Conservation (phyloP, 108 stramenopile genomes). For the Cyclotella atomus region DNA sequence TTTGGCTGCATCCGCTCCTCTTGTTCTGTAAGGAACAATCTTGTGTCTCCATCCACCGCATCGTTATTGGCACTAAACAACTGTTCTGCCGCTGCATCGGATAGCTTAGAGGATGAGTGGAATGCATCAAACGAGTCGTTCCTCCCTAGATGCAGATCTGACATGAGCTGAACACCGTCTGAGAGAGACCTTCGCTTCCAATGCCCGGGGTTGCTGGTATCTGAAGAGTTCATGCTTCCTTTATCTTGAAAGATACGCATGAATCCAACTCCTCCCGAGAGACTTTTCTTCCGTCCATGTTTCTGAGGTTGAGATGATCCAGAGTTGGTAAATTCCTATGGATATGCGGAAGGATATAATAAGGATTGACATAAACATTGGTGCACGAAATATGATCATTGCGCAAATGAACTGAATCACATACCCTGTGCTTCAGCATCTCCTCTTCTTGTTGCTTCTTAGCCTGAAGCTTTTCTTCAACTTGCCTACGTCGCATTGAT, state of each 20-base stretch:
- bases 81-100: slow-evolving; percentile 28
- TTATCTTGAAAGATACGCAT: slow-evolving; percentile 9
- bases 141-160: neutral
- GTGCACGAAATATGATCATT: too few species aligned
- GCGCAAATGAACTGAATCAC: too few species aligned
- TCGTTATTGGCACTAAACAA: neutral
- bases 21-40: too few species aligned
- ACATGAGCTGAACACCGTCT: slow-evolving; percentile 44
- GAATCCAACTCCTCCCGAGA: slow-evolving; percentile 12
- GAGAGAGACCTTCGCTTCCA: slow-evolving; percentile 35
- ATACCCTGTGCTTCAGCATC: too few species aligned
- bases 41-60: too few species aligned
- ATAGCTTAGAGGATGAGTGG: slow-evolving; percentile 5
- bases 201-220: neutral
- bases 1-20: too few species aligned
- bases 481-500: neutral
- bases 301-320: neutral
- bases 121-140: neutral
- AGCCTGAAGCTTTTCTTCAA: neutral
- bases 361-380: too few species aligned
- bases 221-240: neutral
- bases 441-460: neutral
- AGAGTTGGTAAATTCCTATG: neutral
- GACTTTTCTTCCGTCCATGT: neutral
- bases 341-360: neutral